Base-by-base conservation (phyloP, 192 early-diverging fungal species). In the Backusella macrospora region DNA sequence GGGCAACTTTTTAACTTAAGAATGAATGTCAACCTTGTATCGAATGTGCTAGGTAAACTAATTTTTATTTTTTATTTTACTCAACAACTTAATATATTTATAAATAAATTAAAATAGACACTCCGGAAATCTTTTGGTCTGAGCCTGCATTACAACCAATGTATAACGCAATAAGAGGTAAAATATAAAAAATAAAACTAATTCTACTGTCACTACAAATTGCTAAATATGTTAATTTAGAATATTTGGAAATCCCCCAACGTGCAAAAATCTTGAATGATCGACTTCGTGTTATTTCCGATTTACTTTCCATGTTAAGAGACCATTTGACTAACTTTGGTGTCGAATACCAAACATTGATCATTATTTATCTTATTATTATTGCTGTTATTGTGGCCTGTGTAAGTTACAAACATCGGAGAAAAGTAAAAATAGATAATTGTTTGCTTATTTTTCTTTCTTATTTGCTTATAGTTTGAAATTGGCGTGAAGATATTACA, bases 1-100 rank as follows among this genome's bases (percentile, higher is more conserved):
- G 84, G 88, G 0, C 84, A 90, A 46, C 73, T 93, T 21, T 93
- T 92, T 76, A 88, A 89, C 63, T 79, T 94, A 65, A 78, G 93
- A 43, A 94, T 94, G 84, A 89, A 94, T 73, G 93, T 94, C 34
- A 93, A 94, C 78, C 74, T 94, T 48, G 90, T 94, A 1, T 92
- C 90, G 1, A 94, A 94, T 80, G 90, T 94, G 5, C 80, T 94
- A 39, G 92, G 91, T 90, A 87, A 47, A 78, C 4, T 38, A 9
- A 13, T 9, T 18, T 45, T 38, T 26, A 26, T 44, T 42, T 15
- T 18, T 34, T 18, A 59, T 9, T 12, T 15, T 46, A 18, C 47
- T 48, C 2, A 34, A 34, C 29, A 2, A 34, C 29, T 34, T 9
- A 43, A 43, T 18, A 64, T 44, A 9, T 2, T 49, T 29, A 18